phyloP scores from a whole-genome alignment of 2,329 filamentous ascomycete species.

The Gaeumannomyces tritici region DNA sequence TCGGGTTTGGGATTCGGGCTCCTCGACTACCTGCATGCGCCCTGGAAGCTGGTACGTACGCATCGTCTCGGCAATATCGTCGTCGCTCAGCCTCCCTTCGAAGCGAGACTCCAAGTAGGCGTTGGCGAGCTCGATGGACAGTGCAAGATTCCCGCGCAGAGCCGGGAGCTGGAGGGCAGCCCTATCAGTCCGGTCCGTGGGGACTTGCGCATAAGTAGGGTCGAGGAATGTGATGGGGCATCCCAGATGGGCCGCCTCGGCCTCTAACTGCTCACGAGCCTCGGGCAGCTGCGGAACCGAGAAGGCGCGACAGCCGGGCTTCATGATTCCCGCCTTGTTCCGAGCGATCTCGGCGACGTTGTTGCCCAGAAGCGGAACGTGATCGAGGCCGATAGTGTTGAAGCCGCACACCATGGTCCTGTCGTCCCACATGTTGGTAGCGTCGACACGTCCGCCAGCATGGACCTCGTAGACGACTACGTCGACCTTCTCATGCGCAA shows the following conservation, averaged over 20 bases:
- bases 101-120: neutral
- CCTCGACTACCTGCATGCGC: neutral
- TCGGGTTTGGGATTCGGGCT: neutral
- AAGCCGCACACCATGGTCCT: constrained; percentile 49
- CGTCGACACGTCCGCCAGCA: constrained; percentile 42
- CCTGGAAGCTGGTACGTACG: neutral
- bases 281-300: constrained; percentile 1
- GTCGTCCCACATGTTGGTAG: constrained; percentile 55
- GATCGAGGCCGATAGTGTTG: constrained; percentile 59
- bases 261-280: neutral
- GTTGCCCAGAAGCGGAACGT: constrained; percentile 51
- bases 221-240: constrained; percentile 1
- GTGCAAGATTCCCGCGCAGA: constrained; percentile 1
- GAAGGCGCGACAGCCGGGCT: constrained; percentile 48
- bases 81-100: neutral
- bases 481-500: neutral
- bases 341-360: constrained; percentile 59
- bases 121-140: constrained; percentile 1
- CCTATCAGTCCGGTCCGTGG: neutral
- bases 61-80: neutral
- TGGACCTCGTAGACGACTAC: constrained; percentile 4
- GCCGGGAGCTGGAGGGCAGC: neutral
- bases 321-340: constrained; percentile 67
- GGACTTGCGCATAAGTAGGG: neutral
- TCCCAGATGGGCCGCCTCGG: neutral